Evolutionary conservation across 2,329 filamentous ascomycete species (phyloP), one percentile per base, ranked within the genome.

Genomic region (Alternaria panax): DNA sequence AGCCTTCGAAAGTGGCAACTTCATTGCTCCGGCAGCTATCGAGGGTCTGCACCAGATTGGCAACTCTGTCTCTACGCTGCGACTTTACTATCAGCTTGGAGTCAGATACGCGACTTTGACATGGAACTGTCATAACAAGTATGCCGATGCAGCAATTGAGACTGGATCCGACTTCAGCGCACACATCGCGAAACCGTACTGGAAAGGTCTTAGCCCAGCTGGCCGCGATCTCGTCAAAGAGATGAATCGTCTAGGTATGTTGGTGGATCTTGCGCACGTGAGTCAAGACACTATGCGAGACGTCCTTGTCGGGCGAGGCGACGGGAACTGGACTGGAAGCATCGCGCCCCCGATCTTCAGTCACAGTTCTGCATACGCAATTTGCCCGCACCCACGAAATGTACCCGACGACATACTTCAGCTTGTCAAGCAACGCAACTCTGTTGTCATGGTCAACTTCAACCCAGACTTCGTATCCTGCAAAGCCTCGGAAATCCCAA

Each of bases 181-280:
- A 34, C 75, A 60, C 8, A 73, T 81, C 1, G 80, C 80, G 20
- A 82, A 85, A 52, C 86, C 90, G 0, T 80, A 85, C 56, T 91
- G 89, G 86, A 81, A 85, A 52, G 94, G 94, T 2, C 83, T 98
- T 1, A 94, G 90, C 59, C 81, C 84, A 1, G 84, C 84, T 1
- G 94, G 94, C 5, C 85, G 86, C 51, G 75, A 83, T 12, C 80
- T 97, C 0, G 83, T 98, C 43, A 83, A 83, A 34, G 94, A 98
- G 81, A 97, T 98, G 93, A 98, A 97, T 76, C 87, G 94, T 3
- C 82, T 97, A 2, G 94, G 94, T 25, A 93, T 97, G 89, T 88
- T 97, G n/a, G 91, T 98, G 40, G 94, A 97, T 74, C 83, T 97
- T 34, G 86, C 91, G 7, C 94, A 97, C 76, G 87, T 89, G 24